These are phyloP conservation scores for Phytophthora syringae DNA, from an alignment of 352 stramenopile species.

Conservation along the genomic window DNA sequence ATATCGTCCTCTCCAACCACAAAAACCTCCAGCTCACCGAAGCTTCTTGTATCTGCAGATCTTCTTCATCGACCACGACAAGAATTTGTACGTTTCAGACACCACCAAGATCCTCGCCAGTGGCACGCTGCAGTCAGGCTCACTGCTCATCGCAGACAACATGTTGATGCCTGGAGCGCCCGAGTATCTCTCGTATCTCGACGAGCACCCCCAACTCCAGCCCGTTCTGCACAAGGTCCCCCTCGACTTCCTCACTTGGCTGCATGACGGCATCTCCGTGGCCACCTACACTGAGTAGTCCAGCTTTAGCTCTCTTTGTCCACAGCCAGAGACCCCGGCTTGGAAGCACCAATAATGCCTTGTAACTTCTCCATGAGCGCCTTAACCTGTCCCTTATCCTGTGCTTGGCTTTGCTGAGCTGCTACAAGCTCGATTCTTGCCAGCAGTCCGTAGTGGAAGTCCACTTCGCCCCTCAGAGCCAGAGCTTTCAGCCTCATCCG, in stretches of 20 bases:
- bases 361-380: conserved; percentile 29
- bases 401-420: conserved; percentile 14
- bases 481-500: conserved; percentile 55
- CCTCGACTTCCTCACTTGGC: conserved; percentile 12
- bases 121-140: conserved; percentile 16
- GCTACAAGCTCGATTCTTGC: conserved; percentile 46
- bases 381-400: conserved; percentile 6
- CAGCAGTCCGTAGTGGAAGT: conserved; percentile 59
- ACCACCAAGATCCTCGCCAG: neutral
- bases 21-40: neutral
- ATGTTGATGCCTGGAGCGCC: conserved; percentile 46
- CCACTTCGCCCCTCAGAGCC: conserved; percentile 52
- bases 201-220: conserved; percentile 19
- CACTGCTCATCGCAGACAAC: conserved; percentile 47
- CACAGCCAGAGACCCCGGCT: conserved; percentile 13
- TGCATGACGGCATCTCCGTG: conserved; percentile 22
- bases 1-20: neutral
- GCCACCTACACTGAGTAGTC: conserved; percentile 14
- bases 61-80: conserved; percentile 58
- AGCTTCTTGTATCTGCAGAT: conserved; percentile 17
- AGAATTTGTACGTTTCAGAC: conserved; percentile 49
- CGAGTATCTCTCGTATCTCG: conserved; percentile 45
- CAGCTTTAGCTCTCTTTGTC: neutral
- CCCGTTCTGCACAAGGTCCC: conserved; percentile 18
- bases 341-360: conserved; percentile 45